These are phyloP conservation scores for Triticum turgidum DNA, from an alignment of 176 grass and related monocot genomes.

Conservation along the genomic window DNA sequence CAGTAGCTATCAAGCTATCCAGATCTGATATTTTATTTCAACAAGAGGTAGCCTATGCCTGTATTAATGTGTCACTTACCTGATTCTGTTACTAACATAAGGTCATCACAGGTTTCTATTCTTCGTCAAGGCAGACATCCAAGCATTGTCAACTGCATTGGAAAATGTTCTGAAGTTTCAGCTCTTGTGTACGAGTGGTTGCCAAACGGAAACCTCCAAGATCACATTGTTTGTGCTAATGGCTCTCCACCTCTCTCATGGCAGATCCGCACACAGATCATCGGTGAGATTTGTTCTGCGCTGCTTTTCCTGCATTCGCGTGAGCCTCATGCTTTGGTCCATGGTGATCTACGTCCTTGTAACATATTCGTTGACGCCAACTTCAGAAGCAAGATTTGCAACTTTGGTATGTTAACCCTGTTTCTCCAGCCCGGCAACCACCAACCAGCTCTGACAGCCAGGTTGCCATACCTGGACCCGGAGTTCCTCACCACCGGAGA, in stretches of 20 bases:
- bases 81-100: neutral
- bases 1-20: conserved; percentile 43
- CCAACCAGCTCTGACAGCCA: conserved; percentile 11
- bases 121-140: conserved; percentile 28
- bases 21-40: conserved; percentile 33
- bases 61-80: neutral
- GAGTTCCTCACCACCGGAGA: conserved; percentile 36
- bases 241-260: conserved; percentile 7
- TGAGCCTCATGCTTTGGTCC: conserved; percentile 35
- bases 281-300: conserved; percentile 19
- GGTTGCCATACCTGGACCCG: conserved; percentile 43
- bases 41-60: conserved; percentile 29
- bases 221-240: conserved; percentile 4
- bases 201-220: conserved; percentile 29
- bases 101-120: conserved; percentile 31
- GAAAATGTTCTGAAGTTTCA: conserved; percentile 31
- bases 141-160: conserved; percentile 24
- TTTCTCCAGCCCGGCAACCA: neutral
- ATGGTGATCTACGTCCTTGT: conserved; percentile 40
- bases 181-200: conserved; percentile 31
- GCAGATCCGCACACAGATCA: conserved; percentile 32
- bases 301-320: conserved; percentile 28
- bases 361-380: conserved; percentile 34
- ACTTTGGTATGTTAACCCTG: conserved; percentile 1
- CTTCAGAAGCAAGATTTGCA: conserved; percentile 30